phyloP scores from a whole-genome alignment of 441 rosid species.

The Viola pubescens region DNA sequence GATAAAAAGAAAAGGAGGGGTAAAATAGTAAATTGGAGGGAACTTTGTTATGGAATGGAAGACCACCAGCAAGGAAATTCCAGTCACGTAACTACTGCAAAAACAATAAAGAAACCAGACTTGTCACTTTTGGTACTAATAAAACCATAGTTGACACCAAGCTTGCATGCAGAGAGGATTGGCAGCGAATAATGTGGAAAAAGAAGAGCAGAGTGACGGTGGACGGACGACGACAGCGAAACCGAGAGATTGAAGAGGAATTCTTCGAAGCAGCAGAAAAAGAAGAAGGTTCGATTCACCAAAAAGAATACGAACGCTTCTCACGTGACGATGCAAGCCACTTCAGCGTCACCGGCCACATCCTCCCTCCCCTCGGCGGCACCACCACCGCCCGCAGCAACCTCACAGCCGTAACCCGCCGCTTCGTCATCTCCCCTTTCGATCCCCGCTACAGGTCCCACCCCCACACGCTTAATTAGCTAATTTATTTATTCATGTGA shows the following conservation, averaged over 20 bases:
- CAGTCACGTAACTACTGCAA: too few species aligned
- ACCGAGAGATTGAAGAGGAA: not conserved
- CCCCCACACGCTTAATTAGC: too few species aligned
- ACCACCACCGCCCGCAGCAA: constrained; percentile 22
- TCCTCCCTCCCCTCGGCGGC: constrained; percentile 75
- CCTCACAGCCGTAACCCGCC: constrained; percentile 38
- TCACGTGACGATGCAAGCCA: constrained; percentile 35
- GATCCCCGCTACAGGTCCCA: constrained; percentile 55
- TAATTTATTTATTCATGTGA: too few species aligned
- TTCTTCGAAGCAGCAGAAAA: constrained; percentile 1
- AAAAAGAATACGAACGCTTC: constrained; percentile 17
- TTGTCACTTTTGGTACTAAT: too few species aligned
- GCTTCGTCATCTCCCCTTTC: constrained; percentile 60
- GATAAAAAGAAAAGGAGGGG: too few species aligned
- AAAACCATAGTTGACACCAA: too few species aligned
- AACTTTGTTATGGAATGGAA: too few species aligned
- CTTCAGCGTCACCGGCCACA: constrained; percentile 46
- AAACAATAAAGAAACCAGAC: too few species aligned
- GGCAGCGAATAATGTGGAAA: not conserved
- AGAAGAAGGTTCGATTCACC: not conserved
- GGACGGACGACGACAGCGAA: constrained; percentile 10
- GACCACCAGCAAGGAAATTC: too few species aligned
- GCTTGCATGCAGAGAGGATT: too few species aligned
- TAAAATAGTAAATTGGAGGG: too few species aligned
- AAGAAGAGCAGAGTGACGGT: constrained; percentile 8